Base-by-base conservation (phyloP, 1,284 basidiomycete species). In the Ganoderma sp. region DNA sequence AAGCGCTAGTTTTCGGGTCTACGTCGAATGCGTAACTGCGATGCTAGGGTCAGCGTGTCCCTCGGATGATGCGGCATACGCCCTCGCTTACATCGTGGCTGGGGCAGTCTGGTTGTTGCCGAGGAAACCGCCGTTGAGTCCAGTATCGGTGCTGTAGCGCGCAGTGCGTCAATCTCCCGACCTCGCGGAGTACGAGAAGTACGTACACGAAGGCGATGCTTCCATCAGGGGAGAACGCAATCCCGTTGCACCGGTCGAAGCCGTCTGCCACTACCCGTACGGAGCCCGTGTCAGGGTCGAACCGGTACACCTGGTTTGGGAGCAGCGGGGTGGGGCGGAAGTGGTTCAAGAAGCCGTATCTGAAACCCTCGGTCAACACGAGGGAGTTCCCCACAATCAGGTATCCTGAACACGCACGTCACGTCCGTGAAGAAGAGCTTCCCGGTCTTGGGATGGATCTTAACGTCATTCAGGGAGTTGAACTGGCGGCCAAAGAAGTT, bases 1-100 rank as follows among this genome's bases (percentile, higher is more conserved):
- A 90, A 0, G 79, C 78, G 42, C 88, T 83, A 0, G 85, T 86
- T 25, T 79, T 82, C 17, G 85, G 80, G 71, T 90, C 85, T 41
- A 95, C 89, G 72, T 93, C 90, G 74, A 86, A 94, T 6, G 82
- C 85, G 75, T 94, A 94, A 65, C 91, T 93, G 70, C 17, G 45
- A 2, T 22, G 28, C 32, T 17, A 14, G 37, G 10, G 32, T 63
- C 34, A 63, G 45, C 45, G 5, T 8, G 19, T 19, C 8, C 0
- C 1, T 19, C 6, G 1, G 14, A 19, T 0, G 17, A 5, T 7
- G 7, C 34, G 39, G n/a, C 45, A 34, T n/a, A n/a, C 58, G 7
- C n/a, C 12, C 58, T 37, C 25, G 19, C 87, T 75, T 73, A 90
- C 91, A 94, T 88, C 0, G 90, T 90, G 4, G 91, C 84, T 4